A percentile compares a stretch with the other conserved stretches of the same genome.
These are phyloP conservation scores for Mycena pura DNA, from an alignment of 768 basidiomycete species.

Conservation along the genomic window DNA sequence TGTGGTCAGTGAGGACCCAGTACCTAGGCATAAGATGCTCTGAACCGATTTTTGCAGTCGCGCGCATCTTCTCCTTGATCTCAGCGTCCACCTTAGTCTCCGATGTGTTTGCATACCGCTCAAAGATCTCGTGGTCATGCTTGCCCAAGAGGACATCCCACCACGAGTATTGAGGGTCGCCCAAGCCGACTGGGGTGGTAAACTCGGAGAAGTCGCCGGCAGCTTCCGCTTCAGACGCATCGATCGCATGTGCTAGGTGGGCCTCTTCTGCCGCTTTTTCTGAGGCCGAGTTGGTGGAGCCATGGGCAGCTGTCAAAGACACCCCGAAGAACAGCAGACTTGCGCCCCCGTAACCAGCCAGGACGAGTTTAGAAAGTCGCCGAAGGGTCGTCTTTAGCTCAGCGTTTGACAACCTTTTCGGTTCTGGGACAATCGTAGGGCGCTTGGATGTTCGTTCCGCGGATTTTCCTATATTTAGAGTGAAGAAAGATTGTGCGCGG, in stretches of 20 bases:
- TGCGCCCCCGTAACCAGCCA: conserved; percentile 87
- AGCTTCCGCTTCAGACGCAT: conserved; percentile 74
- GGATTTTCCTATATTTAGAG: conserved; percentile 9
- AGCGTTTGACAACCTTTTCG: conserved; percentile 38
- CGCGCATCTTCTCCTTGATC: conserved; percentile 52
- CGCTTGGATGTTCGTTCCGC: conserved; percentile 1
- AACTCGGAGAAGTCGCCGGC: conserved; percentile 46
- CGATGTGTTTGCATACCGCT: conserved; percentile 55
- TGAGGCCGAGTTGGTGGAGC: conserved; percentile 37
- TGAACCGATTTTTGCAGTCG: conserved; percentile 68
- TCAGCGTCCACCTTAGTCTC: conserved; percentile 38
- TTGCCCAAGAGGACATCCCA: conserved; percentile 83
- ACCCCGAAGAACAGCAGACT: conserved; percentile 84
- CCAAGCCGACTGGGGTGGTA: conserved; percentile 25
- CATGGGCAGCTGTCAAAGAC: conserved; percentile 43
- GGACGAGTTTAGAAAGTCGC: conserved; percentile 80
- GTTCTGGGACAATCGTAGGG: conserved; percentile 7
- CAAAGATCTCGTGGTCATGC: conserved; percentile 85
- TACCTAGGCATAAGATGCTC: conserved; percentile 81
- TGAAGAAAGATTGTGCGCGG: conserved; percentile 39
- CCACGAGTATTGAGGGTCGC: conserved; percentile 67
- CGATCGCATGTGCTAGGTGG: conserved; percentile 67
- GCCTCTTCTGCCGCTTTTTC: conserved; percentile 65
- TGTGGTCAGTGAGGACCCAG: conserved; percentile 87
- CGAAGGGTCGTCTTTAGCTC: conserved; percentile 76